Conservation (phyloP, 768 basidiomycete genomes). For the Lactifluus piperatus region DNA sequence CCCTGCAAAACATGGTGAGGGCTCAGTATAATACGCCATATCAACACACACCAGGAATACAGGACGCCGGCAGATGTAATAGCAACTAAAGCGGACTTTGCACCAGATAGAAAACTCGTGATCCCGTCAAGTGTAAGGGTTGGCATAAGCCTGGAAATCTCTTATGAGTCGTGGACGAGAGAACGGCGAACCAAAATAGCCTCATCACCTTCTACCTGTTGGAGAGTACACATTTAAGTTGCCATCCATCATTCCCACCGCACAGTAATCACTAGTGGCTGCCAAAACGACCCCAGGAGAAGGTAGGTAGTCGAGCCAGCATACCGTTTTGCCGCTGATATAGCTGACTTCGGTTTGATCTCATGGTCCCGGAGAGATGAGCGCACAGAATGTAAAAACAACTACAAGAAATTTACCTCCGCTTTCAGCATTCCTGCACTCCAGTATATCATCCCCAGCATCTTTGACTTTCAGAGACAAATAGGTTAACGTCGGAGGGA, state of each 20-base stretch:
- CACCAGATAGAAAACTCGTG: constrained; percentile 58
- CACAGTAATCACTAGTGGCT: constrained; percentile 59
- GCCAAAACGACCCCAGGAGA: constrained; percentile 60
- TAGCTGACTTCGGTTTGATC: constrained; percentile 64
- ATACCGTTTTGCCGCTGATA: constrained; percentile 54
- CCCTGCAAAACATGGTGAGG: constrained; percentile 37
- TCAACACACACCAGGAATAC: constrained; percentile 56
- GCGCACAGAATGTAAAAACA: not conserved
- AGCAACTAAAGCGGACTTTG: constrained; percentile 55
- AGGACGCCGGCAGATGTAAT: constrained; percentile 66
- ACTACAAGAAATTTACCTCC: constrained; percentile 35
- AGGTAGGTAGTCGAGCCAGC: constrained; percentile 87
- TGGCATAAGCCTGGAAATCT: constrained; percentile 56
- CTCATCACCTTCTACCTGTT: constrained; percentile 64
- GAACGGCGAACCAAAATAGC: not conserved
- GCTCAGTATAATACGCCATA: not conserved
- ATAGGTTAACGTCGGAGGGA: constrained; percentile 41
- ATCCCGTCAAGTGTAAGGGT: constrained; percentile 64
- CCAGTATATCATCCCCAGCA: constrained; percentile 65
- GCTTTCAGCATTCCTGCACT: constrained; percentile 69
- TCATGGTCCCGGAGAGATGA: constrained; percentile 21
- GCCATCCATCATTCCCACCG: constrained; percentile 72
- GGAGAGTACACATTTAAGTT: constrained; percentile 76
- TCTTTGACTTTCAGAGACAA: constrained; percentile 44
- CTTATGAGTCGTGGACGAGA: not conserved